Evolutionary conservation across 768 basidiomycete species (phyloP), one percentile per base, ranked within the genome.

Genomic region (Boletus edulis): DNA sequence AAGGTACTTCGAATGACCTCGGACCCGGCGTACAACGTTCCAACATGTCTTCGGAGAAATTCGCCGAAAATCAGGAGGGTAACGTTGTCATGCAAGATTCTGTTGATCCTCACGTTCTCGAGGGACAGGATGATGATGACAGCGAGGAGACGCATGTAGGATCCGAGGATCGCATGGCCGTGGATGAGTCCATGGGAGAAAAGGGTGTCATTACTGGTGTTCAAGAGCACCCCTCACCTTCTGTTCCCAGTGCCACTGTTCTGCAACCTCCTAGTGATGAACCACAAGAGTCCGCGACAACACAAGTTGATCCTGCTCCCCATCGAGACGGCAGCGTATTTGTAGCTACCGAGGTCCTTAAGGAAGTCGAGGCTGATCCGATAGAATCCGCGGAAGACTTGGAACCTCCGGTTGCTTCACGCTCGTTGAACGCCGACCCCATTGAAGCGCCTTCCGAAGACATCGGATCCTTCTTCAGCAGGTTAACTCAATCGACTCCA

Each of bases 381-480:
- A 81, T 81, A 49, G 76, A 80, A 55, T 69, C 72, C 29, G 70
- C 73, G 1, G 78, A 78, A 14, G 72, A 69, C 52, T 61, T 73
- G 55, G 65, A 60, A n/a, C 55, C 59, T 46, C 48, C 62, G 14
- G 39, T 31, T 37, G 40, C 51, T 39, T 52, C 51, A 15, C 46
- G 24, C 42, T 44, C 48, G 29, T 53, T 40, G 35, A 59, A 64
- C 3, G 46, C 39, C 14, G 76, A 72, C 34, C 66, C 71, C 17
- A 73, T 74, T 38, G 74, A 75, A 54, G 45, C 38, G 32, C 15
- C 43, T 20, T 17, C 51, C 14, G 57, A 66, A 42, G 56, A 49
- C 20, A 22, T 39, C 27, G 43, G 46, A 12, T 17, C 55, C 27
- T 42, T 49, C 24, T 47, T 49, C 50, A 9, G 49, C 22, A 35